Conservation (phyloP, 1,139 yeast genomes). For the Candida pseudoviswanathii region DNA sequence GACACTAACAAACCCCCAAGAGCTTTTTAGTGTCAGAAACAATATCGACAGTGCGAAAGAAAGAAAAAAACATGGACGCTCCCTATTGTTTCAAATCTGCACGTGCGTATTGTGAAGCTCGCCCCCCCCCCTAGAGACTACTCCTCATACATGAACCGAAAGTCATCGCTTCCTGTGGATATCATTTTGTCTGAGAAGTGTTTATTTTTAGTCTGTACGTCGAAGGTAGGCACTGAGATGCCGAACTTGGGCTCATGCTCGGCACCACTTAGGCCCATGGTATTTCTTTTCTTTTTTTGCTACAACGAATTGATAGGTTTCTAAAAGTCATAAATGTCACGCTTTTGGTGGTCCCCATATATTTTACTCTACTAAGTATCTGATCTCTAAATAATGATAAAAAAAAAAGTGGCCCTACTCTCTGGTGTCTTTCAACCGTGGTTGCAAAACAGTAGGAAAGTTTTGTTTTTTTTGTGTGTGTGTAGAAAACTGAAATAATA, state of each 20-base stretch:
- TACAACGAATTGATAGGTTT: not conserved
- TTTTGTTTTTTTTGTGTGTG: no score
- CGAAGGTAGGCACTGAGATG: not conserved
- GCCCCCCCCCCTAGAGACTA: not conserved
- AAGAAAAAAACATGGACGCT: not conserved
- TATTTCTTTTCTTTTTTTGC: not conserved
- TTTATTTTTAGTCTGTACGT: not conserved
- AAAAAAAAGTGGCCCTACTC: no score
- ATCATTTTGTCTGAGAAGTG: not conserved
- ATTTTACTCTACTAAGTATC: no score
- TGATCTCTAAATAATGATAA: no score
- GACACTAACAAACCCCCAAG: not conserved
- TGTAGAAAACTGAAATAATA: not conserved
- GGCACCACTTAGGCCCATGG: no score
- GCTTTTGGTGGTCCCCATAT: no score
- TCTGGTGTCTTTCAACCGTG: no score
- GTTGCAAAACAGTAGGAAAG: no score
- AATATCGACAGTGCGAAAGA: not conserved
- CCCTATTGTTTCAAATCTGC: not conserved
- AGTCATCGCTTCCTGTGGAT: not conserved
- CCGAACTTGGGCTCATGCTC: no score
- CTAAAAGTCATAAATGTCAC: no score
- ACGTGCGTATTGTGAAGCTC: not conserved
- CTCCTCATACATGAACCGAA: not conserved
- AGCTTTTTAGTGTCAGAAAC: no score